Evolutionary conservation across 352 stramenopile species (phyloP), one percentile per base, ranked within the genome.

Genomic region (Phytophthora lateralis): DNA sequence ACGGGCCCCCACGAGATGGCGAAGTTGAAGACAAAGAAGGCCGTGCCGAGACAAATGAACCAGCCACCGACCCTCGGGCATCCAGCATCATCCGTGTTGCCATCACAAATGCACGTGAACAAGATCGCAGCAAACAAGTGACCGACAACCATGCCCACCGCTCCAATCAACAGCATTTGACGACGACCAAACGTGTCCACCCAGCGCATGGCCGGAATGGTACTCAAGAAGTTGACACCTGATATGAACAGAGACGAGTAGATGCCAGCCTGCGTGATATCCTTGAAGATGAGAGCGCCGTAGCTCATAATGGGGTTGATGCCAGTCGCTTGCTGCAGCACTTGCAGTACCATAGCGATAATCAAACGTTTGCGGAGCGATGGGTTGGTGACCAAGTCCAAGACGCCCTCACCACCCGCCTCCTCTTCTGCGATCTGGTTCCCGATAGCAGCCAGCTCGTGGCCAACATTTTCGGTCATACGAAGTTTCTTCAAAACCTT

Each of bases 201-300:
- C 63, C 69, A 76, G n/a, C 61, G 61, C 69, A 76, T 76, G 24
- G 69, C 69, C 0, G 69, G 69, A 37, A 76, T 76, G 17, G 68
- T 73, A 41, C 59, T 71, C 7, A 76, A 7, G 46, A 72, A 70
- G 51, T 73, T 76, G 11, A 76, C 63, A 8, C 50, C 55, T 1
- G 65, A 71, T 10, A 76, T 60, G 37, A 76, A 69, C n/a, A 76
- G 47, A 1, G 66, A 47, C n/a, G 57, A 70, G 26, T 70, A 62
- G 24, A 69, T 57, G 18, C 67, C 67, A 11, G 55, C 45, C 21
- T 66, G 29, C 9, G 69, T 60, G 29, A 80, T 70, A 24, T 76
- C 67, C 35, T 77, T 74, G 65, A 80, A 76, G 60, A 79, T 79
- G n/a, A 68, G 55, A 4, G 67, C 71, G 27, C 71, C 67, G 30